These are phyloP conservation scores for Amphibolis antarctica DNA, from an alignment of 106 monocot genomes.

Conservation along the genomic window DNA sequence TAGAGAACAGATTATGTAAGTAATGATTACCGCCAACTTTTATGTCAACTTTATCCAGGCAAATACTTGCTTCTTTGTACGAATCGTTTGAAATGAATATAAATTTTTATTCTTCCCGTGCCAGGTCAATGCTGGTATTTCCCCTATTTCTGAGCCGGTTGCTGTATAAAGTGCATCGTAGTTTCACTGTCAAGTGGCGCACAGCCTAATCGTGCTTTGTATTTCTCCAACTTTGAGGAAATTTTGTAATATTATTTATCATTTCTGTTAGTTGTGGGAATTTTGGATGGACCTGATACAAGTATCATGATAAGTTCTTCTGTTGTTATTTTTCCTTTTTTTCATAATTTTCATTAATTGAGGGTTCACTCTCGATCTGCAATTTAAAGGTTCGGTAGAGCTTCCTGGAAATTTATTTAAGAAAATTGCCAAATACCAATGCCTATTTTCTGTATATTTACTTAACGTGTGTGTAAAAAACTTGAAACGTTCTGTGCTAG, in stretches of 20 bases:
- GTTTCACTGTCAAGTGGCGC: neutral
- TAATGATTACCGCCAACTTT: too few species aligned
- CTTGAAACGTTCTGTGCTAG: too few species aligned
- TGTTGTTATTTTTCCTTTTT: neutral
- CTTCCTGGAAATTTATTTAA: too few species aligned
- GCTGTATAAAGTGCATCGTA: slow-evolving; percentile 25
- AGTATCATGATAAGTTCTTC: neutral
- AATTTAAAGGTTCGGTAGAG: too few species aligned
- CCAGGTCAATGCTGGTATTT: slow-evolving; percentile 50
- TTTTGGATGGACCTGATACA: neutral
- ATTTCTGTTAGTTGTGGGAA: neutral
- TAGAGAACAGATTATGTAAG: too few species aligned
- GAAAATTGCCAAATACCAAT: too few species aligned
- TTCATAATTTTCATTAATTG: neutral
- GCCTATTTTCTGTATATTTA: too few species aligned
- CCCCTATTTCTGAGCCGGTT: slow-evolving; percentile 53
- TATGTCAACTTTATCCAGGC: too few species aligned
- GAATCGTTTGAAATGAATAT: too few species aligned
- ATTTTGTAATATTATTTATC: neutral
- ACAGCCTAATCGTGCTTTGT: too few species aligned
- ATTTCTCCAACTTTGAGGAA: neutral
- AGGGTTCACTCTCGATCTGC: neutral
- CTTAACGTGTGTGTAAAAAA: too few species aligned
- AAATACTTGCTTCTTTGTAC: too few species aligned
- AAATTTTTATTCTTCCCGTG: slow-evolving; percentile 16